Conservation (phyloP, 768 basidiomycete species). For the Lactifluus pinguis region DNA sequence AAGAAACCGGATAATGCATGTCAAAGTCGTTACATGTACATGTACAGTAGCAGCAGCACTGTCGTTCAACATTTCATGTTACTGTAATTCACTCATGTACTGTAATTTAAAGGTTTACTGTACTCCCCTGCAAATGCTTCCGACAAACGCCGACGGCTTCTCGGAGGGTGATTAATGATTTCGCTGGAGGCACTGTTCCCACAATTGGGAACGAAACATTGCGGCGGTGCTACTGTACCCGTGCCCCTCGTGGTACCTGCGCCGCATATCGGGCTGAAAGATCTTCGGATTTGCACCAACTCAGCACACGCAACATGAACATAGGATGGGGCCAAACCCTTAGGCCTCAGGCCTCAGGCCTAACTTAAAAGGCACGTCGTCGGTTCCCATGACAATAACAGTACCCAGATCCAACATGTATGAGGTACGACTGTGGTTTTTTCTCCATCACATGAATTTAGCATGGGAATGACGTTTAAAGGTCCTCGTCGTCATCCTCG, state of each 20-base stretch:
- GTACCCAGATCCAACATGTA: not conserved
- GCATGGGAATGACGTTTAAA: constrained; percentile 2
- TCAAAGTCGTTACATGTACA: no score
- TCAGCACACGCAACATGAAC: not conserved
- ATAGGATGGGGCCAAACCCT: not conserved
- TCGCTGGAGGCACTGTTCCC: not conserved
- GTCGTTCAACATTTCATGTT: no score
- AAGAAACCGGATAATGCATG: no score
- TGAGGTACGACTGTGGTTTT: no score
- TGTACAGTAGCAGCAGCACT: no score
- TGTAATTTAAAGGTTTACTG: no score
- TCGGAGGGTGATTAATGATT: not conserved
- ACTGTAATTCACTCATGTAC: no score
- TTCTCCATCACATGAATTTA: not conserved
- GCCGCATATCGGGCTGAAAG: not conserved
- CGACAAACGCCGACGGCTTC: not conserved
- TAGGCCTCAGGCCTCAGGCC: not conserved
- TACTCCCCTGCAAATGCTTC: no score
- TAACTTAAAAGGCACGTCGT: not conserved
- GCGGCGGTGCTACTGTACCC: not conserved
- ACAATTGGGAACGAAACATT: not conserved
- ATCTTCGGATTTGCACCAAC: not conserved
- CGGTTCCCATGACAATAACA: not conserved
- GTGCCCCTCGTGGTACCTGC: not conserved
- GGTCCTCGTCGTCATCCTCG: constrained; percentile 22